Conservation (phyloP, 495 filamentous ascomycete species). For the Aspergillus cristatus region DNA sequence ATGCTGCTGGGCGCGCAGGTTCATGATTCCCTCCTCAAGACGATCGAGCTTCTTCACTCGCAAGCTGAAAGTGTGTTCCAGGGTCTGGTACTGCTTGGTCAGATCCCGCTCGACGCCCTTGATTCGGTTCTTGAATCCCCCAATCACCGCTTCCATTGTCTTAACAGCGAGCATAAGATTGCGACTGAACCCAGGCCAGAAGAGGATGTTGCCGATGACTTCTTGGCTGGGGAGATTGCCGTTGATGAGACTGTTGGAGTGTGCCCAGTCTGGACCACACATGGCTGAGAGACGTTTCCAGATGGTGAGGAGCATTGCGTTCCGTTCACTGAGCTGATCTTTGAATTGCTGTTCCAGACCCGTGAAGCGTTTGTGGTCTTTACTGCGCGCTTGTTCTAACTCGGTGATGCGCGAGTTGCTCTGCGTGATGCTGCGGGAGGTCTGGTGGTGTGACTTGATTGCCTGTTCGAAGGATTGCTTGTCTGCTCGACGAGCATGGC, state of each 20-base stretch:
- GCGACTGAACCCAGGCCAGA: conserved; percentile 74
- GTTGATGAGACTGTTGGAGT: conserved; percentile 81
- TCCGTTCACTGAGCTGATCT: conserved; percentile 83
- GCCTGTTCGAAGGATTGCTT: conserved; percentile 80
- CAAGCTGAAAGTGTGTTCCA: conserved; percentile 70
- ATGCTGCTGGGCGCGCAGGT: conserved; percentile 27
- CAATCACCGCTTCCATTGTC: conserved; percentile 71
- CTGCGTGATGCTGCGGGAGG: conserved; percentile 69
- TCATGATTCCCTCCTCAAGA: conserved; percentile 63
- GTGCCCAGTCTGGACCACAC: conserved; percentile 86
- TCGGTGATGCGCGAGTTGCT: conserved; percentile 78
- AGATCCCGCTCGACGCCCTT: conserved; percentile 79
- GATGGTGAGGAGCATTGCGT: conserved; percentile 70
- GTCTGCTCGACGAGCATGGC: conserved; percentile 70
- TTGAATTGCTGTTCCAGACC: conserved; percentile 68
- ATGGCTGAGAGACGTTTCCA: conserved; percentile 83
- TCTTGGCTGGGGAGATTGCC: conserved; percentile 77
- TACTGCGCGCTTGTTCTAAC: conserved; percentile 62
- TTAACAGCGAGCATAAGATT: conserved; percentile 83
- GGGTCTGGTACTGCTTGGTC: conserved; percentile 77
- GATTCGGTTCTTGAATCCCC: conserved; percentile 71
- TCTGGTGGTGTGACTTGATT: conserved; percentile 76
- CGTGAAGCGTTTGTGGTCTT: conserved; percentile 65
- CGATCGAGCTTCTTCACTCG: conserved; percentile 82
- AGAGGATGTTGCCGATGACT: conserved; percentile 61